Base-by-base conservation (phyloP, 805 yeast genomes). In the Komagataella ulmi region DNA sequence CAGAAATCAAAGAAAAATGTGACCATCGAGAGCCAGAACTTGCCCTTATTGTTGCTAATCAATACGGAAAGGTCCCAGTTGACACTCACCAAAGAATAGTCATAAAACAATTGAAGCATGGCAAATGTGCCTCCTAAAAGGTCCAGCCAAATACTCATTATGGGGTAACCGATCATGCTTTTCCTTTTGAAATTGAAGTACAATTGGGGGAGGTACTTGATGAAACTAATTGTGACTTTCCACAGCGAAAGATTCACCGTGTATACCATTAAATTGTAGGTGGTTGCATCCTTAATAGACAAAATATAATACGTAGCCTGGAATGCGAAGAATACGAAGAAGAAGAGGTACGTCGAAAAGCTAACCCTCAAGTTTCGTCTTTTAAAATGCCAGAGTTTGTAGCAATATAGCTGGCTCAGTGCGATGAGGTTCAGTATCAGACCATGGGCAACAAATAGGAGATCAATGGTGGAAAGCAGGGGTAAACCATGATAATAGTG, bases 191-290 rank as follows among this genome's bases (percentile, higher is more conserved):
- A 59, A 55, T 75, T 75, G 60, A 68, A 68, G 43, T 63, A 51
- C 3, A 75, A 69, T 56, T 76, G 81, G 1, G 81, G 81, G 24
- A 85, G 65, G 55, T 76, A 73, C 58, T 76, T 76, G 48, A 71
- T 61, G 44, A 69, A 65, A 54, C 77, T 72, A 56, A 74, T 65
- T 45, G 61, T 54, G 17, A 76, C 68, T 60, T 76, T 76, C 55
- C 71, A 68, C 46, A 71, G 65, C 2, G 79, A 75, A 18, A 75
- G 60, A 46, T 67, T 58, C 24, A 70, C 57, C 0, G 75, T 71
- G 6, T 74, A 65, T 24, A 55, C 49, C 64, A 63, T 60, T 17
- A 61, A 60, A 14, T 44, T 6, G 23, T 49, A 44, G 17, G 6
- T 12, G 17, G 47, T 43, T 3, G 55, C 56, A 17, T 57, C 24